Base-by-base conservation (phyloP, 164 flowering plant species). In the Santalum album region DNA sequence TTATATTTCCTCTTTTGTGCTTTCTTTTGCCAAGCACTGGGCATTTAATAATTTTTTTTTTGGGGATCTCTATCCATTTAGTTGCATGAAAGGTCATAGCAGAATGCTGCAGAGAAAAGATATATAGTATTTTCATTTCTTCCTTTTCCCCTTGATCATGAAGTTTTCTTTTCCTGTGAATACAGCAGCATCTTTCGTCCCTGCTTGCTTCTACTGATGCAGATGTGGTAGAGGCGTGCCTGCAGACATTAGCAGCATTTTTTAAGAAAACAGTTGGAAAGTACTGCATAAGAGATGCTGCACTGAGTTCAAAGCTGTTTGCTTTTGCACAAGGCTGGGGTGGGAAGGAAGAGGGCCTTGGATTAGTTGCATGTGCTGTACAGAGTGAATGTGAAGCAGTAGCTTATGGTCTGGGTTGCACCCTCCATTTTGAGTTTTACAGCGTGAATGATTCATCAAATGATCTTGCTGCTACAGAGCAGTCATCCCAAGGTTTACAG, bases 251-350 rank as follows among this genome's bases (percentile, higher is more conserved):
- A 74, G 80, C 90, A 58, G 79, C 96, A 43, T 81, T 88, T 62
- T 57, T 86, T 73, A 91, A 86, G 78, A 91, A 84, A 62, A 64
- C 88, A 40, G 65, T 78, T 54, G 95, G 92, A 56, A 86, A 86
- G 66, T 72, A 74, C 72, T 57, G 76, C 17, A 82, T 81, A 40
- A 68, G 82, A 68, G 87, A 83, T 69, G 64, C 78, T 53, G 72
- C 87, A 54, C 54, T 88, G 60, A 81, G 65, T 67, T 78, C 88
- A 22, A 82, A 80, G 68, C 64, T 91, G 40, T 80, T 79, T 70
- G 70, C 98, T 61, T 79, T 91, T 75, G 82, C 92, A 35, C 98
- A 88, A 75, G 98, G 98, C 54, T 91, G 98, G 98, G 98, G 98
- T 1, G 77, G 88, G 21, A 91, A 88, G 61, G 98, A 86, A 56